Conservation (phyloP, 441 rosid genomes). For the Isatis lusitanica region DNA sequence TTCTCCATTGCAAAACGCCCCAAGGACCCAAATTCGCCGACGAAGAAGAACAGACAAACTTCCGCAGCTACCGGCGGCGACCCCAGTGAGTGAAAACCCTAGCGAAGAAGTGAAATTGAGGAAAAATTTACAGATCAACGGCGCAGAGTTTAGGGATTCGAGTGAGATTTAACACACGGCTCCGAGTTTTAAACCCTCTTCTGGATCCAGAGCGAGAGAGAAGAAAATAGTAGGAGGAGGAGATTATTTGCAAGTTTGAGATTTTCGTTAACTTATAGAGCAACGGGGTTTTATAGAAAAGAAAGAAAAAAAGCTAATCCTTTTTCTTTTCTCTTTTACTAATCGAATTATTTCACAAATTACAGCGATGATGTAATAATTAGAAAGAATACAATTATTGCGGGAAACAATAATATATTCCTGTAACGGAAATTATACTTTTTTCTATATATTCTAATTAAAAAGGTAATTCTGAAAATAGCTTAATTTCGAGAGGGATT, state of each 20-base stretch:
- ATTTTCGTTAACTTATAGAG: slow-evolving; percentile 28
- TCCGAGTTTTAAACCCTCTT: background rate
- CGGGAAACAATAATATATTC: background rate
- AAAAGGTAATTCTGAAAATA: background rate
- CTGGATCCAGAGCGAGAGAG: slow-evolving; percentile 5
- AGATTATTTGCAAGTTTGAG: slow-evolving; percentile 17
- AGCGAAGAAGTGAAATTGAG: slow-evolving; percentile 6
- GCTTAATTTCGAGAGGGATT: background rate
- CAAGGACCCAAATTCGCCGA: background rate
- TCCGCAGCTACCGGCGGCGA: slow-evolving; percentile 16
- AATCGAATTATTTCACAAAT: background rate
- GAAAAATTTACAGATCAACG: background rate
- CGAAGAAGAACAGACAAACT: background rate
- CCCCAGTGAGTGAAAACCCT: slow-evolving; percentile 3
- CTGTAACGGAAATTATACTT: background rate
- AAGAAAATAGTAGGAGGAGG: background rate
- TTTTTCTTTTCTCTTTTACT: background rate
- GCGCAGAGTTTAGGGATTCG: background rate
- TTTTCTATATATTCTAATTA: no score
- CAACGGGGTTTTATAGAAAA: background rate
- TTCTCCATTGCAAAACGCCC: background rate
- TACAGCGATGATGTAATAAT: slow-evolving; percentile 28
- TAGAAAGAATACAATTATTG: slow-evolving; percentile 1
- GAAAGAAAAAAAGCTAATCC: background rate
- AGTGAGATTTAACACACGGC: background rate